Conservation (phyloP, 805 yeast species). For the Metschnikowia picachoensis region DNA sequence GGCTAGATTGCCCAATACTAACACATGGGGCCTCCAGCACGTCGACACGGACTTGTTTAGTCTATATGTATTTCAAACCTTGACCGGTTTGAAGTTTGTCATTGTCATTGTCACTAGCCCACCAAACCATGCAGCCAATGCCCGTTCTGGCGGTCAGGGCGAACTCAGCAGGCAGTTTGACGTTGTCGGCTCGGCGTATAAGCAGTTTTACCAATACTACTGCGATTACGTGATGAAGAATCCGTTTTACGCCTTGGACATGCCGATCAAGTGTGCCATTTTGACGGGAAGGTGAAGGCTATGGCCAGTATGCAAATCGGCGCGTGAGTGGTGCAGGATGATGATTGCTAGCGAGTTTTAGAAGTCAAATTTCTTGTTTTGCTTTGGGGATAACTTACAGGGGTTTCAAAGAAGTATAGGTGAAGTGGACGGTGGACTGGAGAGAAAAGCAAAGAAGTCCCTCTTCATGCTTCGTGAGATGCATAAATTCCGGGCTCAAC, state of each 20-base stretch:
- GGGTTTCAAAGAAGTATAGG: too few species aligned
- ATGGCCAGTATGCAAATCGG: slow-evolving; percentile 23
- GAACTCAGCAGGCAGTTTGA: slow-evolving; percentile 30
- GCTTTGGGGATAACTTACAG: not conserved
- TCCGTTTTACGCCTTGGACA: slow-evolving; percentile 89
- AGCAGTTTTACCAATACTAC: slow-evolving; percentile 64
- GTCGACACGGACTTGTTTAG: slow-evolving; percentile 72
- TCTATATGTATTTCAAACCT: slow-evolving; percentile 74
- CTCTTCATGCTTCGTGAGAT: too few species aligned
- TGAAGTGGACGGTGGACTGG: too few species aligned
- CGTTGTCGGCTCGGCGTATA: slow-evolving; percentile 40
- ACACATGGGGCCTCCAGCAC: slow-evolving; percentile 66
- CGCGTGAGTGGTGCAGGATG: not conserved
- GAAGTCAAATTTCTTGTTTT: not conserved
- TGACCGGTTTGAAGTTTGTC: slow-evolving; percentile 80
- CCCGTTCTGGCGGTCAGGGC: slow-evolving; percentile 21
- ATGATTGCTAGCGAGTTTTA: too few species aligned
- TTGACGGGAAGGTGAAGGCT: slow-evolving; percentile 59
- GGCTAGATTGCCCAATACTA: slow-evolving; percentile 36
- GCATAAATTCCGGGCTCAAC: too few species aligned
- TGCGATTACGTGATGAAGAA: slow-evolving; percentile 92
- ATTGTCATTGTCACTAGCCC: slow-evolving; percentile 51
- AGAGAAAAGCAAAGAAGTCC: too few species aligned
- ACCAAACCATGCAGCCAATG: not conserved
- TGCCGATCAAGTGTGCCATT: slow-evolving; percentile 88